phyloP scores from a whole-genome alignment of 2,329 filamentous ascomycete genomes.

The Verticillium klebahnii region DNA sequence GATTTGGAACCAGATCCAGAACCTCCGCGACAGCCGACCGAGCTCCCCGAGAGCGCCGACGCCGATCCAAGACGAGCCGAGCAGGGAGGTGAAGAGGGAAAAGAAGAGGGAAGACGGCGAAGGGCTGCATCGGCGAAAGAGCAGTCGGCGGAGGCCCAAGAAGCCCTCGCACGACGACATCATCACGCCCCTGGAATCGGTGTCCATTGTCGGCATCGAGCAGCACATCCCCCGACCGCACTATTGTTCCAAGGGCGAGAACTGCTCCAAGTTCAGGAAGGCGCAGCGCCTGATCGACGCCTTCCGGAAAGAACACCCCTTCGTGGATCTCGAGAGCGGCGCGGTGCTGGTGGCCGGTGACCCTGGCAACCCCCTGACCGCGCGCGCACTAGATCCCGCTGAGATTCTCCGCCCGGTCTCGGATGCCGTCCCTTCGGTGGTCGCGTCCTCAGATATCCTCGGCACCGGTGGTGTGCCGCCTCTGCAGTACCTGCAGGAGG shows the following conservation, averaged over 20 bases:
- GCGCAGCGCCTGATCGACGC: conserved; percentile 73
- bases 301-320: conserved; percentile 72
- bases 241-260: conserved; percentile 79
- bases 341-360: conserved; percentile 74
- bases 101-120: conserved; percentile 30
- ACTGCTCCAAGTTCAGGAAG: conserved; percentile 76
- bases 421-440: conserved; percentile 73
- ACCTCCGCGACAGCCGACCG: conserved; percentile 54
- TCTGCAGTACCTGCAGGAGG: conserved; percentile 68
- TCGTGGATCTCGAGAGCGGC: conserved; percentile 55
- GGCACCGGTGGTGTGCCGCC: conserved; percentile 62
- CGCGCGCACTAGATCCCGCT: conserved; percentile 45
- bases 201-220: conserved; percentile 90
- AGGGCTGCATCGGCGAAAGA: conserved; percentile 30
- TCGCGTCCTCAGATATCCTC: conserved; percentile 87
- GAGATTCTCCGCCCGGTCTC: conserved; percentile 63
- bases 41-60: conserved; percentile 50
- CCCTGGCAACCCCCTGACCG: conserved; percentile 70
- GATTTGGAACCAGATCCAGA: conserved; percentile 75
- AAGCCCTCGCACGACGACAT: conserved; percentile 51
- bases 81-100: conserved; percentile 42
- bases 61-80: conserved; percentile 56
- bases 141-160: conserved; percentile 32
- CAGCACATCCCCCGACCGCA: conserved; percentile 82
- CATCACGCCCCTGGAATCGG: conserved; percentile 75